Base-by-base conservation (phyloP, 768 basidiomycete genomes). In the Psilocybe azurescens region DNA sequence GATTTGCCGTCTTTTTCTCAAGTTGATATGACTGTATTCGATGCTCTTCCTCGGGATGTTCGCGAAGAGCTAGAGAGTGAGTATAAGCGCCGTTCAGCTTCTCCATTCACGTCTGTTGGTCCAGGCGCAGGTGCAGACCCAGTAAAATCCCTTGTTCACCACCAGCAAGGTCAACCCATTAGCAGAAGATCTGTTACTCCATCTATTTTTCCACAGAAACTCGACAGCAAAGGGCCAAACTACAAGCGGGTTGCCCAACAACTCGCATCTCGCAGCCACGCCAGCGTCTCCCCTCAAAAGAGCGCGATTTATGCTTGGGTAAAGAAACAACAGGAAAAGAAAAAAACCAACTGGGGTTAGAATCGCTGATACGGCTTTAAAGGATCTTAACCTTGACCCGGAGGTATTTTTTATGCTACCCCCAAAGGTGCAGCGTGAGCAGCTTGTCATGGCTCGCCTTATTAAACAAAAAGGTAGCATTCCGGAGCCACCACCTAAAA, bases 1-100 rank as follows among this genome's bases (percentile, higher is more conserved):
- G 83, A 84, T 39, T 77, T 91, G 18, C 92, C 91, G 3, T 86
- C 88, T 2, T 84, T 91, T 67, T 92, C 91, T 0, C 91, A 94
- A 69, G 80, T 94, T 9, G 92, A 94, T 70, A 82, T 74, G 75
- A 79, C 81, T 3, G 88, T 93, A 1, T 85, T 91, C 55, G 82
- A 88, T 39, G 89, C 88, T 1, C 79, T 94, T 32, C 92, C 93
- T 0, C 79, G 76, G 10, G 89, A 92, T 28, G 76, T 94, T 6
- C 85, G 87, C 24, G 77, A 81, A 62, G 93, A 94, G 70, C 75
- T 93, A 10, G 84, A 91, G 69, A 74, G 73, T 3, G 89, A 89
- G 60, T 91, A 90, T 63, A 79, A 79, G 68, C 86, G 87, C 39
- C 83, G 86, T 53, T 88, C 87, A 0, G 76, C 72, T 8, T 83